These are phyloP conservation scores for Epichloe typhina DNA, from an alignment of 2,329 filamentous ascomycete species.

Conservation along the genomic window DNA sequence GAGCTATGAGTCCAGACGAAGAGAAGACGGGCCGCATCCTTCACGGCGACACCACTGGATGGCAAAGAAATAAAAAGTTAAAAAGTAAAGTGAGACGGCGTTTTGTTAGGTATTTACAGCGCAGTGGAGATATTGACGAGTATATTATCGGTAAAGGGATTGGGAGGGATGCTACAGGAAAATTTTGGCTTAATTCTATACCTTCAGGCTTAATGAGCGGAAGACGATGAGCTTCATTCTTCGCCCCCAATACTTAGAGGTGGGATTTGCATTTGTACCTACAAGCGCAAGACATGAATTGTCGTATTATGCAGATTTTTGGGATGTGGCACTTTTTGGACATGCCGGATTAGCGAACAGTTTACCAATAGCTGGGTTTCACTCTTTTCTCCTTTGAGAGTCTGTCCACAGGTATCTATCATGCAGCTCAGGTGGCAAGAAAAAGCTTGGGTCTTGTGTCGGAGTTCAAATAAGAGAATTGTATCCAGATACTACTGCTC, in stretches of 20 bases:
- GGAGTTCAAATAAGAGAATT: no score
- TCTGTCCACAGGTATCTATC: no score
- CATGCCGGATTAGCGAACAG: slow-evolving; percentile 10
- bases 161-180: slow-evolving; percentile 7
- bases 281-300: slow-evolving; percentile 7
- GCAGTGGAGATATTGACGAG: slow-evolving; percentile 4
- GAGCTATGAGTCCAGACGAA: background rate
- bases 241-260: slow-evolving; percentile 8
- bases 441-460: no score
- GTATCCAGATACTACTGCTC: no score
- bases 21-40: background rate
- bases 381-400: background rate
- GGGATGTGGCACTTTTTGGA: slow-evolving; percentile 5
- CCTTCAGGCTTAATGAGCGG: slow-evolving; percentile 4
- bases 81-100: slow-evolving; percentile 3
- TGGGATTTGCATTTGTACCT: slow-evolving; percentile 9
- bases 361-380: slow-evolving; percentile 5
- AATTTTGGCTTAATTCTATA: background rate
- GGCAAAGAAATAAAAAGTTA: background rate
- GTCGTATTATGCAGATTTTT: slow-evolving; percentile 4
- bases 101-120: slow-evolving; percentile 7
- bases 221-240: slow-evolving; percentile 1
- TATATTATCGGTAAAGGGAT: slow-evolving; percentile 3
- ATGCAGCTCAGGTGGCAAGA: no score
- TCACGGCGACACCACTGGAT: slow-evolving; percentile 1